Conservation (phyloP, 306 rosid genomes). For the Pyrus bretschneideri region DNA sequence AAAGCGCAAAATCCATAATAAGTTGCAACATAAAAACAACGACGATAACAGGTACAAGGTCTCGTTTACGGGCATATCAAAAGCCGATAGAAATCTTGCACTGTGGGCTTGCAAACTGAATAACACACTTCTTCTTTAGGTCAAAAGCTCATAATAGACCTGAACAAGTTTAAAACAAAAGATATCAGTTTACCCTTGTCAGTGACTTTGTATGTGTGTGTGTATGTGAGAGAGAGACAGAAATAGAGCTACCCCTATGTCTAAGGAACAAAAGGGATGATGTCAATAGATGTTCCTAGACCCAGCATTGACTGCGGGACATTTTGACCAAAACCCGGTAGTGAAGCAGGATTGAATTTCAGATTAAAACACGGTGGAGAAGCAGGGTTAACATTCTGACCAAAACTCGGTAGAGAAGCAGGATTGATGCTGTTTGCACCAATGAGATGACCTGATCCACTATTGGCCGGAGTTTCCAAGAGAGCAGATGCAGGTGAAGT, state of each 20-base stretch:
- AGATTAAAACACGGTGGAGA: background rate
- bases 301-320: background rate
- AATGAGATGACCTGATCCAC: background rate
- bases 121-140: background rate
- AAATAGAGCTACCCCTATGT: background rate
- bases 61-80: background rate
- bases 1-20: background rate
- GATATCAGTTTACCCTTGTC: background rate
- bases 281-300: background rate
- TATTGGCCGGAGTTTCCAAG: background rate
- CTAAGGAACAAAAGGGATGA: conserved; percentile 2
- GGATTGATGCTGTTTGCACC: background rate
- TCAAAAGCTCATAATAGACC: background rate
- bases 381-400: conserved; percentile 4
- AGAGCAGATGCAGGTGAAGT: conserved; percentile 23
- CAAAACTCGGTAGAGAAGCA: background rate
- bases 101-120: background rate
- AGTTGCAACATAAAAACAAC: background rate
- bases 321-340: background rate
- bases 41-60: background rate
- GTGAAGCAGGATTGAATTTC: background rate
- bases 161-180: background rate
- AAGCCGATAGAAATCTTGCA: background rate
- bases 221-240: background rate
- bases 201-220: background rate